phyloP scores from a whole-genome alignment of 768 basidiomycete genomes.

The Leucogyrophana mollusca region DNA sequence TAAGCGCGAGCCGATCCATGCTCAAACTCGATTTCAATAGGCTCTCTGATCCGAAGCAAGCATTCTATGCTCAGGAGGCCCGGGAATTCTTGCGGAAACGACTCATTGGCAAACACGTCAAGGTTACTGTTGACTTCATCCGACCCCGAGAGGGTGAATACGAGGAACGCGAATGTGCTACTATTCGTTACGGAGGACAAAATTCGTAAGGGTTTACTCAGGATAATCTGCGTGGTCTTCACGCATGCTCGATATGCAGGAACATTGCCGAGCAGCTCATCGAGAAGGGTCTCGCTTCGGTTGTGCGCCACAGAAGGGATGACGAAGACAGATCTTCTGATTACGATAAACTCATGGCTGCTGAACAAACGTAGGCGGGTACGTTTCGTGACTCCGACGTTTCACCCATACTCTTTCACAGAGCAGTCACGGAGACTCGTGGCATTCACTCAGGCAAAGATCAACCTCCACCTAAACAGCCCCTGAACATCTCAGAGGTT shows the following conservation, averaged over 20 bases:
- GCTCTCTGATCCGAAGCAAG: conserved; percentile 81
- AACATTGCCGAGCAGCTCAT: conserved; percentile 92
- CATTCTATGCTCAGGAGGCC: conserved; percentile 88
- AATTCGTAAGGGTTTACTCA: conserved; percentile 56
- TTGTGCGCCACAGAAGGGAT: conserved; percentile 89
- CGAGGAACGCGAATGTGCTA: conserved; percentile 91
- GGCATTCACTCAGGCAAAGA: conserved; percentile 96
- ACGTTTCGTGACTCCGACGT: not conserved
- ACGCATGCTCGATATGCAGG: conserved; percentile 35
- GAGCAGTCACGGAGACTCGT: conserved; percentile 72
- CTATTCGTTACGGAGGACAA: conserved; percentile 80
- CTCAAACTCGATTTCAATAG: conserved; percentile 36
- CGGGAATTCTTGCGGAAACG: conserved; percentile 90
- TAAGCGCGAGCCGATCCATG: not conserved
- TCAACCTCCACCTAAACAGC: conserved; percentile 68
- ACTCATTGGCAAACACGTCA: conserved; percentile 87
- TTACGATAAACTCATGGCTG: conserved; percentile 93
- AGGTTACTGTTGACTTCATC: conserved; percentile 84
- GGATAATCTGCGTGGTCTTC: not conserved
- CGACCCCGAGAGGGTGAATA: conserved; percentile 91
- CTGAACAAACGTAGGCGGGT: conserved; percentile 79
- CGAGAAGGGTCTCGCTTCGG: conserved; percentile 88
- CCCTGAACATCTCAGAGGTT: conserved; percentile 92
- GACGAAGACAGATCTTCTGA: conserved; percentile 96
- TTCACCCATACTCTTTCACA: conserved; percentile 29